A percentile compares a stretch with the other conserved stretches of the same genome.
Evolutionary conservation across 371 early-diverging fungal species (phyloP).

Genomic region (Rhizopus sp.): DNA sequence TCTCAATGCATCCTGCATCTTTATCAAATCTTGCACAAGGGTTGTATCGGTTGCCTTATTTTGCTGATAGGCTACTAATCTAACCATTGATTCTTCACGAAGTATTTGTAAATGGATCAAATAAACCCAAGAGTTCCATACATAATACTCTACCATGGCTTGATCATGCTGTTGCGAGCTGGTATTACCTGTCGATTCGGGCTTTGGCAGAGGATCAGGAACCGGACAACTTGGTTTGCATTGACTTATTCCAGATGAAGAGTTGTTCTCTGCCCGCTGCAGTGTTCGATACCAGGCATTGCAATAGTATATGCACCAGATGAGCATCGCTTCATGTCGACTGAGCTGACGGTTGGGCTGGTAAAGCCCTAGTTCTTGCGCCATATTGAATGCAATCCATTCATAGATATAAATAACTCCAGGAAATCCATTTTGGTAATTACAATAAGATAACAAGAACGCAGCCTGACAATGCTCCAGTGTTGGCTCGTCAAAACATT

Average conservation of each 20-base stretch:
- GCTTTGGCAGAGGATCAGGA: slow-evolving; percentile 24
- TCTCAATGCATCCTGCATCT: slow-evolving; percentile 40
- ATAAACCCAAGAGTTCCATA: slow-evolving; percentile 46
- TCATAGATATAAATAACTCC: slow-evolving; percentile 42
- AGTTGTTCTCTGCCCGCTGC: slow-evolving; percentile 23
- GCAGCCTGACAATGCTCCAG: slow-evolving; percentile 43
- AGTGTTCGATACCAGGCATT: slow-evolving; percentile 39
- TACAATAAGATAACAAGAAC: slow-evolving; percentile 44
- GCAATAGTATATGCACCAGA: slow-evolving; percentile 48
- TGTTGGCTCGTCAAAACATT: slow-evolving; percentile 47
- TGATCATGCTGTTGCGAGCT: slow-evolving; percentile 4
- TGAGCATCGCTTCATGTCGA: slow-evolving; percentile 26
- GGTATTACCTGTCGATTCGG: slow-evolving; percentile 2
- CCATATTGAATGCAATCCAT: slow-evolving; percentile 48
- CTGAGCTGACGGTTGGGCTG: slow-evolving; percentile 23
- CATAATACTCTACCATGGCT: slow-evolving; percentile 35
- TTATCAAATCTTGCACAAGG: slow-evolving; percentile 33
- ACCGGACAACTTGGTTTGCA: slow-evolving; percentile 28
- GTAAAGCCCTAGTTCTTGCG: slow-evolving; percentile 45
- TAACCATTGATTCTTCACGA: slow-evolving; percentile 41
- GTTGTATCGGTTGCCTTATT: slow-evolving; percentile 22
- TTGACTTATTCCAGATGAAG: slow-evolving; percentile 25
- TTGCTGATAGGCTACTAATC: slow-evolving; percentile 28
- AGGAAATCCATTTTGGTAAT: slow-evolving; percentile 45
- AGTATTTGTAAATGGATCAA: slow-evolving; percentile 41